Conservation (phyloP, 306 rosid species). For the Pterocarpus santalinus region DNA sequence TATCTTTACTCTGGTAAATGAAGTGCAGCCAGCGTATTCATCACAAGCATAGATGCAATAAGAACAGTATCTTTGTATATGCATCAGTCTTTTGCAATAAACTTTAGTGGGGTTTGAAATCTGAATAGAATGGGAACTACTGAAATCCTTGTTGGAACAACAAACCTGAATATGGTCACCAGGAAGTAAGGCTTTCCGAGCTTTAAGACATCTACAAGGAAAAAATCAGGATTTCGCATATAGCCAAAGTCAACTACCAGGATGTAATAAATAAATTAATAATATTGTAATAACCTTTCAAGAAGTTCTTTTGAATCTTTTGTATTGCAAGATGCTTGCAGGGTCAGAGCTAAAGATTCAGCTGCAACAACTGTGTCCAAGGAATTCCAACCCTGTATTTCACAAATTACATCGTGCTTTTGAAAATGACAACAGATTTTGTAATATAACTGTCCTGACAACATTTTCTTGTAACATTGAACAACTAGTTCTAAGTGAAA, state of each 20-base stretch:
- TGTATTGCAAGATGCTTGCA: slow-evolving; percentile 63
- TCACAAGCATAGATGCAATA: slow-evolving; percentile 30
- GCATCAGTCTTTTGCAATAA: slow-evolving; percentile 36
- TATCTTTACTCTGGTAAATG: slow-evolving; percentile 21
- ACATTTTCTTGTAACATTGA: slow-evolving; percentile 39
- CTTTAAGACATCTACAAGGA: slow-evolving; percentile 72
- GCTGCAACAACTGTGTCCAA: slow-evolving; percentile 80
- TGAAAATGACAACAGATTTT: slow-evolving; percentile 23
- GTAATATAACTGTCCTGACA: slow-evolving; percentile 19
- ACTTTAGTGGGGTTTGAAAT: slow-evolving; percentile 36
- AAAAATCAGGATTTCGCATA: slow-evolving; percentile 19
- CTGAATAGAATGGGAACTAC: slow-evolving; percentile 8
- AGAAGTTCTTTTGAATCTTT: slow-evolving; percentile 85
- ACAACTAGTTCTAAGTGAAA: slow-evolving; percentile 36
- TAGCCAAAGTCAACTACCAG: slow-evolving; percentile 23
- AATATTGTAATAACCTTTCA: slow-evolving; percentile 66
- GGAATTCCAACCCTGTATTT: slow-evolving; percentile 80
- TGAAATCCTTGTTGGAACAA: slow-evolving; percentile 37
- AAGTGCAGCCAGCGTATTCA: slow-evolving; percentile 23
- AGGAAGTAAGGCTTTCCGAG: slow-evolving; percentile 74
- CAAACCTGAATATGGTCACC: slow-evolving; percentile 78
- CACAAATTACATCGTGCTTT: slow-evolving; percentile 39
- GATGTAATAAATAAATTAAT: slow-evolving; percentile 11
- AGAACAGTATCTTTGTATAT: slow-evolving; percentile 10
- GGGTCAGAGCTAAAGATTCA: slow-evolving; percentile 77